phyloP scores from a whole-genome alignment of 2,329 filamentous ascomycete genomes.

The Microcyclospora tardicrescens region DNA sequence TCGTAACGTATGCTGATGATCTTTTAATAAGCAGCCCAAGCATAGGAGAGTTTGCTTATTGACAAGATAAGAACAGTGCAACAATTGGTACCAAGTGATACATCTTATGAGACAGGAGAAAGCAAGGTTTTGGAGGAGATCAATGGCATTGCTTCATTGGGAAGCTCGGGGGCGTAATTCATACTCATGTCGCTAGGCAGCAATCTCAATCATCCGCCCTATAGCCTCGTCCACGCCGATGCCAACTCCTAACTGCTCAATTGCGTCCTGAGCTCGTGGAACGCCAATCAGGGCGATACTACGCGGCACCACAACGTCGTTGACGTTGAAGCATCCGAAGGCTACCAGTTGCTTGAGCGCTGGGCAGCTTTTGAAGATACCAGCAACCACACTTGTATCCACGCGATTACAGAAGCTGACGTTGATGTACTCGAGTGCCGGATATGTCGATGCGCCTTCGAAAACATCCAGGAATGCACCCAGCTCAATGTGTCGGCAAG shows the following conservation, averaged over 20 bases:
- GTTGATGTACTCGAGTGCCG: constrained; percentile 54
- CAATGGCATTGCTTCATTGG: no score
- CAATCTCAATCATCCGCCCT: constrained; percentile 13
- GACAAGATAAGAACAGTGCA: no score
- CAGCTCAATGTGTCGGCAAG: constrained; percentile 67
- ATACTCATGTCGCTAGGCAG: no score
- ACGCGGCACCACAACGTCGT: constrained; percentile 41
- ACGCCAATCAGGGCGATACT: constrained; percentile 49
- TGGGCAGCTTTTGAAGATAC: constrained; percentile 36
- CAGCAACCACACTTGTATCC: constrained; percentile 41
- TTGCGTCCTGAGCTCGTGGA: constrained; percentile 43
- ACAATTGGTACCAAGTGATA: no score
- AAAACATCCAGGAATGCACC: constrained; percentile 66
- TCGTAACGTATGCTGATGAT: no score
- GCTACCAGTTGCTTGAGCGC: constrained; percentile 42
- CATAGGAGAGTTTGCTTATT: no score
- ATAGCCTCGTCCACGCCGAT: constrained; percentile 24
- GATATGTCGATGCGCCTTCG: constrained; percentile 48
- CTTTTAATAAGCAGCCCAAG: no score
- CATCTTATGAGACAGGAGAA: no score
- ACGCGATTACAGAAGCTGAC: constrained; percentile 44
- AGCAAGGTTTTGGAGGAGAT: no score
- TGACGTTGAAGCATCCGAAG: constrained; percentile 50
- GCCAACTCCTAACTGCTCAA: constrained; percentile 37
- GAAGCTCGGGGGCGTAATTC: no score